Conservation (phyloP, 805 yeast species). For the Pichia nanzhaoensis region DNA sequence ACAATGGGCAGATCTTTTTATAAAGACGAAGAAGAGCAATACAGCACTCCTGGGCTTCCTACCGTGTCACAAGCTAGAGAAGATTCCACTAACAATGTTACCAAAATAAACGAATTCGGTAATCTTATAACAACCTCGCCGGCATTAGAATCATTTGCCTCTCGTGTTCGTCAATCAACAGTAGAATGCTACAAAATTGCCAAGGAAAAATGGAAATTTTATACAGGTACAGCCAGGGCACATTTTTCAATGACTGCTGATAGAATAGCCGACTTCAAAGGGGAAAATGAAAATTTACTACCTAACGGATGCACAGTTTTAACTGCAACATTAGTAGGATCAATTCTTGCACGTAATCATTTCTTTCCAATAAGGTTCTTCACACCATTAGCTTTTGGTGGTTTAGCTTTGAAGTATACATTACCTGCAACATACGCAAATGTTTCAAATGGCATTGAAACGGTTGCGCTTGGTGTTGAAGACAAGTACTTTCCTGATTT, state of each 20-base stretch:
- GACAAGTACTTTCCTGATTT: conserved; percentile 34
- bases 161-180: conserved; percentile 33
- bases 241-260: conserved; percentile 32
- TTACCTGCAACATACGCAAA: conserved; percentile 45
- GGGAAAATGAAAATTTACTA: conserved; percentile 52
- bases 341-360: conserved; percentile 44
- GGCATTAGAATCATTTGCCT: conserved; percentile 37
- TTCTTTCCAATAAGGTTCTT: conserved; percentile 43
- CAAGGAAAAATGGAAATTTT: conserved; percentile 41
- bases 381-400: conserved; percentile 46
- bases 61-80: conserved; percentile 12
- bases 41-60: conserved; percentile 44
- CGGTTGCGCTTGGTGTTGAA: conserved; percentile 22
- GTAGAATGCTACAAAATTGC: conserved; percentile 32
- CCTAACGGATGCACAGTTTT: conserved; percentile 50
- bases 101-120: conserved; percentile 34
- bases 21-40: conserved; percentile 42
- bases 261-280: conserved; percentile 33
- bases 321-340: conserved; percentile 50
- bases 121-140: conserved; percentile 49
- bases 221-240: conserved; percentile 39
- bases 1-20: conserved; percentile 37
- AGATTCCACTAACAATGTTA: background rate
- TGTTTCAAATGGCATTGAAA: conserved; percentile 22
- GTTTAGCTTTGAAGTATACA: conserved; percentile 35